Base-by-base conservation (phyloP, 257 asterid species). In the Ehretia macrophylla region DNA sequence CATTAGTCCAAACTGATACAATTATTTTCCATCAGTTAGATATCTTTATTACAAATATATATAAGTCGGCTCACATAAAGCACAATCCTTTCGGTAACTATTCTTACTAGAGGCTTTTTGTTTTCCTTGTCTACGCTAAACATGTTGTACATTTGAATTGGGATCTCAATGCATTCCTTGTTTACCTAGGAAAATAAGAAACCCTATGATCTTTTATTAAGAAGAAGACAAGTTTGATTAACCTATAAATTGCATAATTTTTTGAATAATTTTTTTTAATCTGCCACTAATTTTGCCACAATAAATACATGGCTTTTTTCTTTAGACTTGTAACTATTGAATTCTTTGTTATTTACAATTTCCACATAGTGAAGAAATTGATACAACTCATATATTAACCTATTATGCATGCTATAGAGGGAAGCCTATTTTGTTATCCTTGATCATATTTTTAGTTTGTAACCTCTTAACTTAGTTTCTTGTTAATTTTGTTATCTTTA, bases 401-500 rank as follows among this genome's bases (percentile, higher is more conserved):
- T 49, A 8, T 49, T 49, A 17, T 9, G 0, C n/a, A n/a, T 17
- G 27, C 6, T 27, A 27, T n/a, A n/a, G n/a, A n/a, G n/a, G n/a
- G n/a, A 27, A 1, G 35, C 6, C 35, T 27, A 27, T 9, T 51
- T 21, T 23, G 47, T 27, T 48, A 19, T 37, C 4, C 49, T 42
- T 22, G 17, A 35, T 27, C 16, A 10, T 10, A 23, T 50, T 35
- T 32, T 32, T 32, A 3, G 42, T 68, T 50, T 60, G 14, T 45
- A 27, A 27, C 35, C 6, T 27, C 35, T 27, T 27, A 27, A 27
- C 35, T 27, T 27, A 27, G 35, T 27, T 27, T 48, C 8, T 58
- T 55, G 20, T 55, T 18, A 16, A n/a, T 53, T 27, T 27, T 27
- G 35, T 27, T 3, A 6, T 27, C 35, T 27, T 32, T 68, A 90